Percentiles rank a stretch among this genome's conserved stretches.
Conservation (phyloP, 140 eudicot genomes). For the Erigeron philadelphicus region DNA sequence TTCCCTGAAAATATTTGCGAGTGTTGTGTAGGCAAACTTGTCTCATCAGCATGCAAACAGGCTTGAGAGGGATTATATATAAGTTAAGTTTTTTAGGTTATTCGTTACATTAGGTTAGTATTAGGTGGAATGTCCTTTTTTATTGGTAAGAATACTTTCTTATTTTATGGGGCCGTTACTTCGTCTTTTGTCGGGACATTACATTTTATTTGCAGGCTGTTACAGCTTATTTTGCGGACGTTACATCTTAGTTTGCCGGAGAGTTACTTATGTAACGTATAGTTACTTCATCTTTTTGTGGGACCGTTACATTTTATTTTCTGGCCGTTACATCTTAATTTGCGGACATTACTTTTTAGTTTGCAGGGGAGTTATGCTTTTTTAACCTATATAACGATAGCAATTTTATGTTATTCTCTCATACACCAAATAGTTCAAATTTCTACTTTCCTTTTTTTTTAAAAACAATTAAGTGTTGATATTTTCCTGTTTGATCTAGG, state of each 20-base stretch:
- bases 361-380: background rate
- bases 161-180: background rate
- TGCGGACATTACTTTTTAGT: no score
- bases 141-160: background rate
- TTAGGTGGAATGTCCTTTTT: background rate
- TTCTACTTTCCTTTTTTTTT: background rate
- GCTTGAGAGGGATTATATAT: background rate
- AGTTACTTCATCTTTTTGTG: background rate
- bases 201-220: background rate
- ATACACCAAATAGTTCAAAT: background rate
- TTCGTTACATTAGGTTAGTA: background rate
- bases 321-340: background rate
- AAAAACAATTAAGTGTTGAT: background rate
- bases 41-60: background rate
- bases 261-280: background rate
- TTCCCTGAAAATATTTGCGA: background rate
- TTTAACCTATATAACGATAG: conserved; percentile 1
- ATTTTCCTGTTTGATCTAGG: conserved; percentile 34
- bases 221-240: background rate
- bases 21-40: background rate
- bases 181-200: background rate
- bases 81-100: background rate
- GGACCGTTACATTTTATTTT: background rate
- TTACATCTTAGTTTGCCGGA: background rate
- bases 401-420: background rate